These are phyloP conservation scores for Rhodomyrtus psidioides DNA, from an alignment of 441 rosid genomes.

Conservation along the genomic window DNA sequence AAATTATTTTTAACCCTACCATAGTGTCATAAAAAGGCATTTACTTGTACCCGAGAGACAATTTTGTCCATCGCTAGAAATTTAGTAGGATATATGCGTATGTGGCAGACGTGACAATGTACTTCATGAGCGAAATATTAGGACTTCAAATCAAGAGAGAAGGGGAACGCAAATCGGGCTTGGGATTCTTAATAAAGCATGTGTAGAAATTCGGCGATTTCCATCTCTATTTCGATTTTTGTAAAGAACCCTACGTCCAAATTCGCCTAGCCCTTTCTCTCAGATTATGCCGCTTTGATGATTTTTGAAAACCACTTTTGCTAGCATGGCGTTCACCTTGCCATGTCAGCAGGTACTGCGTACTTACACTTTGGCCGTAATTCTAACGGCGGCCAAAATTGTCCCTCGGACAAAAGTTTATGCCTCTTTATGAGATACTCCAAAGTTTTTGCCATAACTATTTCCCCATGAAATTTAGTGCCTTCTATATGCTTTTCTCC, in stretches of 20 bases:
- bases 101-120: not conserved
- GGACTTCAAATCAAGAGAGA: not conserved
- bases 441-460: not conserved
- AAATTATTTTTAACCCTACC: not conserved
- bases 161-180: not conserved
- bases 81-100: not conserved
- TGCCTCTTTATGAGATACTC: not conserved
- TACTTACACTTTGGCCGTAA: not conserved
- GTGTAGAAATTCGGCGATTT: not conserved
- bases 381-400: not conserved
- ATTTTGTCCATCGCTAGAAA: not conserved
- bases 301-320: not conserved
- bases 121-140: not conserved
- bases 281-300: not conserved
- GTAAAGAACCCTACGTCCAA: not conserved
- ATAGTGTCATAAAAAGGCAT: not conserved
- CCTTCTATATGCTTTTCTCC: not conserved
- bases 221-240: not conserved
- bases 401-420: not conserved
- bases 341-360: not conserved
- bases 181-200: not conserved
- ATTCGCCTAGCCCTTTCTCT: not conserved
- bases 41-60: not conserved
- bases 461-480: not conserved
- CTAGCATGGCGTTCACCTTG: not conserved